Evolutionary conservation across 495 filamentous ascomycete species (phyloP).

Genomic region (Lasiosphaeria miniovina): DNA sequence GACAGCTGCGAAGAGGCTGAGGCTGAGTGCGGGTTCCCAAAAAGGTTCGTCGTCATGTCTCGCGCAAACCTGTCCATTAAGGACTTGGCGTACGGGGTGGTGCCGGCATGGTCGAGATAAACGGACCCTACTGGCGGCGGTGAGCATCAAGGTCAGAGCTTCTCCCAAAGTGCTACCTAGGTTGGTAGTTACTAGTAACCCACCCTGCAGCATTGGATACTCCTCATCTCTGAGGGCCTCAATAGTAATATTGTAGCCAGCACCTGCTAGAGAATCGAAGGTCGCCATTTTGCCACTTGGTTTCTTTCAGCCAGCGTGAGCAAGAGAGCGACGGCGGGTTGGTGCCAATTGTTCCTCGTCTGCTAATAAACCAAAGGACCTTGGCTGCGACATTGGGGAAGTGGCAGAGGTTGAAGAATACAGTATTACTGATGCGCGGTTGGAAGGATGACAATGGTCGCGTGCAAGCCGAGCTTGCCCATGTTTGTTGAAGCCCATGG

Average conservation of each 20-base stretch:
- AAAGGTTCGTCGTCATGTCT: slow-evolving; percentile 74
- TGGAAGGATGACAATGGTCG: neutral
- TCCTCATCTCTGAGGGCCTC: slow-evolving; percentile 67
- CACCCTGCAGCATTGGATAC: slow-evolving; percentile 84
- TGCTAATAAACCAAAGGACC: neutral
- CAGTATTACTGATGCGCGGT: neutral
- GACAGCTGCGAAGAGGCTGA: slow-evolving; percentile 78
- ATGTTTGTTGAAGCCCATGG: slow-evolving; percentile 1
- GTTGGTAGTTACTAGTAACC: slow-evolving; percentile 6
- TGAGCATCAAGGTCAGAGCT: neutral
- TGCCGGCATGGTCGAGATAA: slow-evolving; percentile 93
- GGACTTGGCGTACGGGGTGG: slow-evolving; percentile 77
- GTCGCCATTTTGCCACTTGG: slow-evolving; percentile 7
- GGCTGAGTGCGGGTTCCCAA: slow-evolving; percentile 89
- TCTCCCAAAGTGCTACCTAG: slow-evolving; percentile 1
- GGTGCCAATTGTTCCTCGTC: neutral
- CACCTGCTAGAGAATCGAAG: neutral
- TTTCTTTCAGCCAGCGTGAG: neutral
- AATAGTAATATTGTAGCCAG: slow-evolving; percentile 61
- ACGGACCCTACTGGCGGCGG: slow-evolving; percentile 57
- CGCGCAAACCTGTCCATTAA: slow-evolving; percentile 71
- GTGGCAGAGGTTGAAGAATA: neutral
- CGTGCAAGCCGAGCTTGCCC: slow-evolving; percentile 6
- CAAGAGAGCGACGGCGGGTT: neutral
- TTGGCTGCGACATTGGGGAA: neutral